A percentile compares a stretch with the other conserved stretches of the same genome.
Conservation (phyloP, 768 basidiomycete species). For the Lactifluus echinatus region DNA sequence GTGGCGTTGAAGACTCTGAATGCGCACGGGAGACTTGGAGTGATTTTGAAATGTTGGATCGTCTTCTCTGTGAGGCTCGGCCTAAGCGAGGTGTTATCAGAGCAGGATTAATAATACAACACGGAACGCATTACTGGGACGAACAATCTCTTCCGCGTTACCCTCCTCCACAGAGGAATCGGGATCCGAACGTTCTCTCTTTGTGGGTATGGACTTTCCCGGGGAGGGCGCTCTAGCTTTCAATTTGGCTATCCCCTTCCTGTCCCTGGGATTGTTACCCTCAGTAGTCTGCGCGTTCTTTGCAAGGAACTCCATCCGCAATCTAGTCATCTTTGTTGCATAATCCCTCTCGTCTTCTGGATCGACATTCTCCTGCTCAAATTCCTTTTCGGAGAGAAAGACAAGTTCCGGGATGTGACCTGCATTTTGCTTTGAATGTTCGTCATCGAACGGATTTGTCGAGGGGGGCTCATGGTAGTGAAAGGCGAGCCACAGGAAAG, state of each 20-base stretch:
- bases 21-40: neutral
- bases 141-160: conserved; percentile 2
- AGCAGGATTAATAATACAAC: neutral
- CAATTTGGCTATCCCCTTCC: conserved; percentile 5
- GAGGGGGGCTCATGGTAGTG: conserved; percentile 37
- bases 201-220: conserved; percentile 4
- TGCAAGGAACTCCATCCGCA: conserved; percentile 32
- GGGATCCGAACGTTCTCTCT: conserved; percentile 16
- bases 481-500: conserved; percentile 41
- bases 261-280: conserved; percentile 13
- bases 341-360: conserved; percentile 33
- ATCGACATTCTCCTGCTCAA: conserved; percentile 38
- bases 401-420: conserved; percentile 26
- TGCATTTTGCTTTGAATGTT: conserved; percentile 23
- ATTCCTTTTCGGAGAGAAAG: conserved; percentile 26
- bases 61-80: conserved; percentile 1
- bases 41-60: neutral
- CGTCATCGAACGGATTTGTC: conserved; percentile 33
- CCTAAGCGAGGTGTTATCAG: neutral
- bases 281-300: conserved; percentile 22
- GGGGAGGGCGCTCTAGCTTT: conserved; percentile 3
- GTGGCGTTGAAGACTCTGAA: conserved; percentile 30
- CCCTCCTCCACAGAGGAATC: conserved; percentile 12
- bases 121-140: neutral
- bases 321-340: conserved; percentile 33